phyloP scores from a whole-genome alignment of 164 flowering plant genomes.

The Protea cynaroides region DNA sequence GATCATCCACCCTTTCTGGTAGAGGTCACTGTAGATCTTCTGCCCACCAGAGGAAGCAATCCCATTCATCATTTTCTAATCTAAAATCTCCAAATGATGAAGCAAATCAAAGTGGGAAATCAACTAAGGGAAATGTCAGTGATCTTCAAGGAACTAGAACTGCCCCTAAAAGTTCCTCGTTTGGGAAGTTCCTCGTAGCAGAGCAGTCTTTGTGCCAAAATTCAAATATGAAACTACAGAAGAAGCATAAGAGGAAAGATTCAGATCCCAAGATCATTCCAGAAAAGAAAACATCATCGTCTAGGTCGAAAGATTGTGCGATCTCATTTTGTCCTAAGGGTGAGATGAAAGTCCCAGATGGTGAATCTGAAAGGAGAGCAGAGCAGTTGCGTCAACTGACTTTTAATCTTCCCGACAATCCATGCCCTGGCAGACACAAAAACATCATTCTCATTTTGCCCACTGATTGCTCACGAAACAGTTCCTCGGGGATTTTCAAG shows the following conservation, averaged over 20 bases:
- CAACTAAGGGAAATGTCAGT: slow-evolving; percentile 6
- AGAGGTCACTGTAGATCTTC: slow-evolving; percentile 9
- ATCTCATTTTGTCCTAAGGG: slow-evolving; percentile 13
- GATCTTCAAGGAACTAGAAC: slow-evolving; percentile 17
- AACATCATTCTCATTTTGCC: slow-evolving; percentile 42
- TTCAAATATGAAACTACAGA: slow-evolving; percentile 7
- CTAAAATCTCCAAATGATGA: slow-evolving; percentile 13
- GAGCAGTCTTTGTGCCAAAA: slow-evolving; percentile 16
- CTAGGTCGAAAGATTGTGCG: slow-evolving; percentile 11
- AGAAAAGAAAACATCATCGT: slow-evolving; percentile 10
- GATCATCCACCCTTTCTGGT: slow-evolving; percentile 19
- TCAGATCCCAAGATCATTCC: slow-evolving; percentile 16
- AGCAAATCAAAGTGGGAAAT: slow-evolving; percentile 12
- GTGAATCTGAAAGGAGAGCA: slow-evolving; percentile 16
- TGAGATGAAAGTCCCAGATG: slow-evolving; percentile 14
- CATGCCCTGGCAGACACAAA: slow-evolving; percentile 20
- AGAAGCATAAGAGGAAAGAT: slow-evolving; percentile 13
- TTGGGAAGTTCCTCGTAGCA: slow-evolving; percentile 6
- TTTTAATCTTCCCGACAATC: slow-evolving; percentile 17
- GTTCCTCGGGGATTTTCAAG: slow-evolving; percentile 17
- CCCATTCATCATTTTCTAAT: slow-evolving; percentile 12
- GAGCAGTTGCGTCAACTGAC: slow-evolving; percentile 17
- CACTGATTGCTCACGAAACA: slow-evolving; percentile 17
- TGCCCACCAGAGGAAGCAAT: slow-evolving; percentile 16
- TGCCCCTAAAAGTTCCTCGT: slow-evolving; percentile 13